phyloP scores from a whole-genome alignment of 2,329 filamentous ascomycete species.

The Fusarium robinianum region DNA sequence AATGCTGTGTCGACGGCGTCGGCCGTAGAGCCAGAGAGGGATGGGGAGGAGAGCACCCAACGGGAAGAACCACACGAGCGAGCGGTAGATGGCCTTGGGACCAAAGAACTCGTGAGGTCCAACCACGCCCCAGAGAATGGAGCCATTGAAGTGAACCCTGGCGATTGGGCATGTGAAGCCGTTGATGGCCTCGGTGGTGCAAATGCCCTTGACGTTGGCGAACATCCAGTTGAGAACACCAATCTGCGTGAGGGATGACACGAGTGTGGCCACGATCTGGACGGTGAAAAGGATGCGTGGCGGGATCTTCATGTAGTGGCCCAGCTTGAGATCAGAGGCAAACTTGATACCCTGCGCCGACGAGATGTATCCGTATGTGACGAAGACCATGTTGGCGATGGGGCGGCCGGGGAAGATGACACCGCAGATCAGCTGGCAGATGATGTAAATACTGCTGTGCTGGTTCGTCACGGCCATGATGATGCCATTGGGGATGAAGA shows the following conservation, averaged over 20 bases:
- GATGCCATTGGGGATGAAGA: slow-evolving; percentile 90
- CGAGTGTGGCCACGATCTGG: slow-evolving; percentile 74
- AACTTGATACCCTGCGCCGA: slow-evolving; percentile 90
- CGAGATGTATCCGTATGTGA: slow-evolving; percentile 88
- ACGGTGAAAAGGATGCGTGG: slow-evolving; percentile 79
- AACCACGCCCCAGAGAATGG: slow-evolving; percentile 87
- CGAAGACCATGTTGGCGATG: slow-evolving; percentile 92
- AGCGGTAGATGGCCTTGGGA: slow-evolving; percentile 71
- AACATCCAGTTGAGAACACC: slow-evolving; percentile 92
- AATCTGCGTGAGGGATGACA: slow-evolving; percentile 82
- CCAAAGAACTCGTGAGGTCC: slow-evolving; percentile 85
- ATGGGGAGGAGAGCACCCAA: slow-evolving; percentile 76
- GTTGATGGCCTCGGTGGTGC: slow-evolving; percentile 78
- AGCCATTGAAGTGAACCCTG: slow-evolving; percentile 87
- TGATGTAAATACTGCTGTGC: slow-evolving; percentile 83
- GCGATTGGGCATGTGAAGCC: slow-evolving; percentile 88
- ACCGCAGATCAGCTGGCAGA: slow-evolving; percentile 84
- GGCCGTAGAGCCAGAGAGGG: slow-evolving; percentile 72
- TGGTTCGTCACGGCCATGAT: slow-evolving; percentile 94
- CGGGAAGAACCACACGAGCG: slow-evolving; percentile 80
- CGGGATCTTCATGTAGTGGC: slow-evolving; percentile 87
- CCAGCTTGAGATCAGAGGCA: slow-evolving; percentile 82
- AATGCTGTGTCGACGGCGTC: slow-evolving; percentile 62
- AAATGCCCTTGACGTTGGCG: slow-evolving; percentile 73
- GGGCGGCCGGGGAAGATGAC: slow-evolving; percentile 81